phyloP scores from a whole-genome alignment of 495 filamentous ascomycete species.

The Neurospora sp. region DNA sequence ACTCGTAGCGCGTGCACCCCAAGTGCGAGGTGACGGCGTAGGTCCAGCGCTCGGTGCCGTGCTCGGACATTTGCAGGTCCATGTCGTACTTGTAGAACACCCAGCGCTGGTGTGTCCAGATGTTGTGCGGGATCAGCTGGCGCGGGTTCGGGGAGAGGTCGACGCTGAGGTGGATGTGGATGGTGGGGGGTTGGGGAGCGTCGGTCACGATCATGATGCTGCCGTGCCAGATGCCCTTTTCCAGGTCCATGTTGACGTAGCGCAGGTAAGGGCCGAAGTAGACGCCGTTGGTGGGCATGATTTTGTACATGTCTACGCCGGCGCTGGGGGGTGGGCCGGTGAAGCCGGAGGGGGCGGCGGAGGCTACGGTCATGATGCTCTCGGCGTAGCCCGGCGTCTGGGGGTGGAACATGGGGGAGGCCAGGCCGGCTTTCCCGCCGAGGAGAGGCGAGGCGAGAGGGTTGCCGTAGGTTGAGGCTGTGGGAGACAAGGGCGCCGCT shows the following conservation, averaged over 20 bases:
- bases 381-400: conserved; percentile 62
- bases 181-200: conserved; percentile 86
- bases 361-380: conserved; percentile 68
- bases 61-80: conserved; percentile 82
- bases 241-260: conserved; percentile 95
- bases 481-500: conserved; percentile 66
- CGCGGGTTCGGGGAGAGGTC: conserved; percentile 90
- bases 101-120: conserved; percentile 85
- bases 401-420: conserved; percentile 65
- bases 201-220: conserved; percentile 71
- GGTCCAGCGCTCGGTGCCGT: conserved; percentile 78
- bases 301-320: conserved; percentile 86
- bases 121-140: conserved; percentile 74
- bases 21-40: conserved; percentile 96
- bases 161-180: conserved; percentile 84
- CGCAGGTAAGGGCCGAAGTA: conserved; percentile 95
- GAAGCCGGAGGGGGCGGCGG: conserved; percentile 64
- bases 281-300: conserved; percentile 90
- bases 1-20: conserved; percentile 94
- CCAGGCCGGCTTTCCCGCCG: conserved; percentile 60
- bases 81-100: conserved; percentile 94
- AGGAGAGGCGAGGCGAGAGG: conserved; percentile 63
- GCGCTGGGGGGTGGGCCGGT: conserved; percentile 74
- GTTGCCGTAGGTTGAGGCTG: conserved; percentile 67
- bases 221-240: conserved; percentile 82